phyloP scores from a whole-genome alignment of 306 rosid genomes.

The Crataegus laevigata region DNA sequence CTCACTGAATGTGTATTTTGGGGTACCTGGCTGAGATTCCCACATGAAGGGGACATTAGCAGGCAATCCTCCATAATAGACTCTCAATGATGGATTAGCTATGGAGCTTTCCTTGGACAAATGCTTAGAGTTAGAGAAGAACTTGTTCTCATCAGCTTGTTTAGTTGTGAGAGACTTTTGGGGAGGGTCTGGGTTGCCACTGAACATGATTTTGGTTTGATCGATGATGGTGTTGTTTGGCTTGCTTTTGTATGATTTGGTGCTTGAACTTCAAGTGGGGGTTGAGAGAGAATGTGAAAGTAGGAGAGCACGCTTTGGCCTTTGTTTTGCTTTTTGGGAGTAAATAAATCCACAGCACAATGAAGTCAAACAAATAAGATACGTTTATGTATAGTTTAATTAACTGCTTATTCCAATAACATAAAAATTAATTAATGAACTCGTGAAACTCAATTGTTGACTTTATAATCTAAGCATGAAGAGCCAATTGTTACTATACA shows the following conservation, averaged over 20 bases:
- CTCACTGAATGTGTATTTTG: slow-evolving; percentile 46
- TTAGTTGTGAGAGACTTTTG: slow-evolving; percentile 41
- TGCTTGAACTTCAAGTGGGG: not conserved
- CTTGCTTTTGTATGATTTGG: not conserved
- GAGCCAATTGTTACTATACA: not conserved
- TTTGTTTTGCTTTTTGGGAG: not conserved
- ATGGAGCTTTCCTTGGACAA: slow-evolving; percentile 58
- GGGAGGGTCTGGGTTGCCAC: slow-evolving; percentile 26
- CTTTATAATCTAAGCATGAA: not conserved
- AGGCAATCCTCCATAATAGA: slow-evolving; percentile 38
- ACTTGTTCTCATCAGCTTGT: slow-evolving; percentile 38
- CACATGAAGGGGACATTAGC: slow-evolving; percentile 65
- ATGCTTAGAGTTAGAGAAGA: slow-evolving; percentile 53
- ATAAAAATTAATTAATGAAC: not conserved
- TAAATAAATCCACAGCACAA: not conserved
- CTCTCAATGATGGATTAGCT: slow-evolving; percentile 54
- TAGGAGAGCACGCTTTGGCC: not conserved
- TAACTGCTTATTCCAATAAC: not conserved
- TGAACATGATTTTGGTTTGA: slow-evolving; percentile 23
- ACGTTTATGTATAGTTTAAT: not conserved
- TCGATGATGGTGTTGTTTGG: not conserved
- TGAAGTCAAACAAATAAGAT: not conserved
- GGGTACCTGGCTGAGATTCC: slow-evolving; percentile 96
- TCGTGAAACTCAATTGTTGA: not conserved
- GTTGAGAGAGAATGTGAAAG: not conserved